Evolutionary conservation across 345 rosid species (phyloP), one percentile per base, ranked within the genome.

Genomic region (Hevea brasiliensis): DNA sequence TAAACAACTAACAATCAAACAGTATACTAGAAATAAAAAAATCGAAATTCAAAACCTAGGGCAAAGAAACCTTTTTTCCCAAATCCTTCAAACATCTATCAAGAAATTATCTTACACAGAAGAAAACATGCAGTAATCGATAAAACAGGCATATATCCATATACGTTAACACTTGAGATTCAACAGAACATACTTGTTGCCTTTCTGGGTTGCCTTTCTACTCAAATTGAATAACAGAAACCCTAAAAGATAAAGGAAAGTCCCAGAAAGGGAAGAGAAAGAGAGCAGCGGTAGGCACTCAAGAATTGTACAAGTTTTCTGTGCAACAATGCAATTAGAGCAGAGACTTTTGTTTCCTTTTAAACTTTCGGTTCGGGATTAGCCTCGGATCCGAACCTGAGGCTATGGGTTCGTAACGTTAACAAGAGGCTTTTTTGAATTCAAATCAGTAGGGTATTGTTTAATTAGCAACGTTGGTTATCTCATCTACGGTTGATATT

Each of bases 351-450:
- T 35, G 48, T 45, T 58, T 53, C 27, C 18, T 70, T 70, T 70
- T 26, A 60, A 24, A 23, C 26, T 64, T 71, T 55, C 21, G 68
- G 61, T 62, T 50, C 20, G 55, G 55, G 13, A 9, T 44, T 48
- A 66, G 70, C 57, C 47, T 66, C 23, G 61, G 75, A 15, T 72
- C 61, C 53, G 61, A 71, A 71, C 7, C 74, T 44, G 15, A 26
- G 20, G 42, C 26, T 45, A 6, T 37, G 21, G 53, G 59, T 26
- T 72, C 18, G 63, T 72, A 72, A 72, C 76, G 76, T 72, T 72
- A 72, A 63, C 68, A 53, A 32, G 7, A 4, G 20, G 37, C 27
- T 24, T 45, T 72, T 72, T 72, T 72, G 76, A 72, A 72, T 72
- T 72, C 70, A 72, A 72, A 72, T 72, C 29, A 63, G 9, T 54